Evolutionary conservation across 2,329 filamentous ascomycete genomes (phyloP).

Genomic region (Monosporascus sp.): DNA sequence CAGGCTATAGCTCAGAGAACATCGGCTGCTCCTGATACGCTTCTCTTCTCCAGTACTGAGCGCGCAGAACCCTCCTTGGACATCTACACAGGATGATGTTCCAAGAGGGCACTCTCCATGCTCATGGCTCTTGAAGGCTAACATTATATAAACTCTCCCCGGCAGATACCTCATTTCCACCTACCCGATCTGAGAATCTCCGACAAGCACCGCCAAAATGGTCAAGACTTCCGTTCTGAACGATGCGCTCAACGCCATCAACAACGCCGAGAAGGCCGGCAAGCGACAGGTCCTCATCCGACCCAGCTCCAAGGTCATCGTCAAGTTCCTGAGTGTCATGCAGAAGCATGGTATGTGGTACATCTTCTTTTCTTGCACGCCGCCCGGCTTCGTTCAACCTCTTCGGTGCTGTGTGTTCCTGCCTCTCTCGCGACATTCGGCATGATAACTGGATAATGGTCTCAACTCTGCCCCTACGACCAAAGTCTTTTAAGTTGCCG

Average conservation of each 20-base stretch:
- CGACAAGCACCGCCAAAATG: slow-evolving; percentile 72
- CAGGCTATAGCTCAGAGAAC: slow-evolving; percentile 9
- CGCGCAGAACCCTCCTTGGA: slow-evolving; percentile 64
- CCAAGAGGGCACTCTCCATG: slow-evolving; percentile 64
- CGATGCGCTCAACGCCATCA: slow-evolving; percentile 98
- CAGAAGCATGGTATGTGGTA: slow-evolving; percentile 91
- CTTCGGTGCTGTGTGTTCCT: slow-evolving; percentile 6
- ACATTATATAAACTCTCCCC: slow-evolving; percentile 33
- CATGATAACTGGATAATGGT: slow-evolving; percentile 99
- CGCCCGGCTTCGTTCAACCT: not conserved
- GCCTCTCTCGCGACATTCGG: slow-evolving; percentile 53
- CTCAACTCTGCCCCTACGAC: slow-evolving; percentile 68
- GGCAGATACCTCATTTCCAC: slow-evolving; percentile 62
- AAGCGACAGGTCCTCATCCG: slow-evolving; percentile 99
- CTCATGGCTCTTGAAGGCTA: slow-evolving; percentile 61
- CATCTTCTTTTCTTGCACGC: slow-evolving; percentile 4
- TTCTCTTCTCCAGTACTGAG: slow-evolving; percentile 60
- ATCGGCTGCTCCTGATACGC: slow-evolving; percentile 47
- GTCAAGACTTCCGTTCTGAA: slow-evolving; percentile 99
- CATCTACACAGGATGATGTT: slow-evolving; percentile 16
- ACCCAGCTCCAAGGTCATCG: slow-evolving; percentile 98
- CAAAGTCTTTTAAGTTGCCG: slow-evolving; percentile 99
- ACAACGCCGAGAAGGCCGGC: slow-evolving; percentile 99
- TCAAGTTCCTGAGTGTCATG: slow-evolving; percentile 99
- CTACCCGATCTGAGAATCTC: slow-evolving; percentile 74